Evolutionary conservation across 805 yeast genomes (phyloP).

Genomic region (Helenozyma rhizophorensis): DNA sequence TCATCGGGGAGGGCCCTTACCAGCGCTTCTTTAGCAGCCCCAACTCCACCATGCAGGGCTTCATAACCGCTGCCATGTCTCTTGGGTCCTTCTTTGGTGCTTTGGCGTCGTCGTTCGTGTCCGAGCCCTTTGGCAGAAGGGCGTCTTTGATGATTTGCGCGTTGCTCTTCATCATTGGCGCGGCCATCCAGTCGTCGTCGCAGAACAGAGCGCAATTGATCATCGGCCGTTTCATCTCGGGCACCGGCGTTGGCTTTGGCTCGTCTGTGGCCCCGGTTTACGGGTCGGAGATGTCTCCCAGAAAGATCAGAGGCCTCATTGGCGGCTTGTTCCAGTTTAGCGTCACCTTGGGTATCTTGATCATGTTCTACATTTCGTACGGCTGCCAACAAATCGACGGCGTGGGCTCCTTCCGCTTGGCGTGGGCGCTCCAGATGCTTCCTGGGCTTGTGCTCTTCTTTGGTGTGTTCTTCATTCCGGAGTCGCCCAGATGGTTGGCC

Average conservation of each 20-base stretch:
- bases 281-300: slow-evolving; percentile 17
- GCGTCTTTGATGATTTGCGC: slow-evolving; percentile 15
- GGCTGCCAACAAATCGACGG: slow-evolving; percentile 15
- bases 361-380: slow-evolving; percentile 17
- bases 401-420: slow-evolving; percentile 14
- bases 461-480: slow-evolving; percentile 17
- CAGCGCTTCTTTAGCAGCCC: slow-evolving; percentile 50
- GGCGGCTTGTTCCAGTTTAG: slow-evolving; percentile 18
- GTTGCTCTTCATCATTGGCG: slow-evolving; percentile 14
- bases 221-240: slow-evolving; percentile 15
- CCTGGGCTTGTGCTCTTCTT: slow-evolving; percentile 13
- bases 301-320: slow-evolving; percentile 16
- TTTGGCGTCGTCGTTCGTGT: slow-evolving; percentile 25
- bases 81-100: slow-evolving; percentile 76
- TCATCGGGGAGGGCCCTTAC: slow-evolving; percentile 47
- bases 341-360: slow-evolving; percentile 17
- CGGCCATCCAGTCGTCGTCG: slow-evolving; percentile 15
- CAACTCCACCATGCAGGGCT: slow-evolving; percentile 57
- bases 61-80: slow-evolving; percentile 71
- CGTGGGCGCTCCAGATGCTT: slow-evolving; percentile 16
- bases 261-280: slow-evolving; percentile 18
- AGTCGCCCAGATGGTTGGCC: slow-evolving; percentile 29
- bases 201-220: slow-evolving; percentile 16
- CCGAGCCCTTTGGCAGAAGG: slow-evolving; percentile 18
- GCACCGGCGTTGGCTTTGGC: slow-evolving; percentile 18